A percentile compares a stretch with the other conserved stretches of the same genome.
These are phyloP conservation scores for Xerocomus cyaneibrunnescens DNA, from an alignment of 1,284 basidiomycete species.

Conservation along the genomic window DNA sequence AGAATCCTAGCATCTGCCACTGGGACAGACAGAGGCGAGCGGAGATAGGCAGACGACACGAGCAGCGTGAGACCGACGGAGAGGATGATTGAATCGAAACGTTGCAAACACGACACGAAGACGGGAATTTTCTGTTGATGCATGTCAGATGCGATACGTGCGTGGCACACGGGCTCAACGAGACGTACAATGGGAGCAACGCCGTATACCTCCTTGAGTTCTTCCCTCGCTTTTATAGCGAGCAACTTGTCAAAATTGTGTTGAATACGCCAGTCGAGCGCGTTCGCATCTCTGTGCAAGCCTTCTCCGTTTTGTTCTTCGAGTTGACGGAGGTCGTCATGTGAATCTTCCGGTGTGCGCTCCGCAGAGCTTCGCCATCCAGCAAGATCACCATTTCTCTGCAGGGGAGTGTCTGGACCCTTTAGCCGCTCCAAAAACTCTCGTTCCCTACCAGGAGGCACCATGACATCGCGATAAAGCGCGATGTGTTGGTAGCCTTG, in stretches of 20 bases:
- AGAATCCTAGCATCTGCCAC: constrained; percentile 17
- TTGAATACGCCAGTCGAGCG: constrained; percentile 46
- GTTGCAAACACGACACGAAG: constrained; percentile 70
- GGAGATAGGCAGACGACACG: constrained; percentile 55
- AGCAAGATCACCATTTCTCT: constrained; percentile 9
- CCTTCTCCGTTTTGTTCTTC: constrained; percentile 21
- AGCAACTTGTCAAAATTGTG: constrained; percentile 63
- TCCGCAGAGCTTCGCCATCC: constrained; percentile 19
- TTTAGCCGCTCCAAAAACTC: constrained; percentile 35
- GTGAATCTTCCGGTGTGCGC: constrained; percentile 18
- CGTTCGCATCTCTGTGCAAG: constrained; percentile 2
- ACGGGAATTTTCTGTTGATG: constrained; percentile 63
- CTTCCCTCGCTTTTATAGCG: constrained; percentile 60
- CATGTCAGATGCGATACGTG: constrained; percentile 10
- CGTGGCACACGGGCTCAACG: neutral
- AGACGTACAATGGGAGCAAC: constrained; percentile 60
- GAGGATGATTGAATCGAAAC: constrained; percentile 67
- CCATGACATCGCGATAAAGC: constrained; percentile 65
- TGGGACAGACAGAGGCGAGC: constrained; percentile 31
- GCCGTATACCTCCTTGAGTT: constrained; percentile 74
- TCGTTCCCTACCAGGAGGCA: constrained; percentile 41
- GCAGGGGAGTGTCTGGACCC: constrained; percentile 9
- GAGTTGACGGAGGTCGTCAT: constrained; percentile 17
- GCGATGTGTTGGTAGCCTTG: constrained; percentile 69
- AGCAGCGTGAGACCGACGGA: constrained; percentile 66